Base-by-base conservation (phyloP, 345 rosid genomes). In the Eucalyptus pauciflora region DNA sequence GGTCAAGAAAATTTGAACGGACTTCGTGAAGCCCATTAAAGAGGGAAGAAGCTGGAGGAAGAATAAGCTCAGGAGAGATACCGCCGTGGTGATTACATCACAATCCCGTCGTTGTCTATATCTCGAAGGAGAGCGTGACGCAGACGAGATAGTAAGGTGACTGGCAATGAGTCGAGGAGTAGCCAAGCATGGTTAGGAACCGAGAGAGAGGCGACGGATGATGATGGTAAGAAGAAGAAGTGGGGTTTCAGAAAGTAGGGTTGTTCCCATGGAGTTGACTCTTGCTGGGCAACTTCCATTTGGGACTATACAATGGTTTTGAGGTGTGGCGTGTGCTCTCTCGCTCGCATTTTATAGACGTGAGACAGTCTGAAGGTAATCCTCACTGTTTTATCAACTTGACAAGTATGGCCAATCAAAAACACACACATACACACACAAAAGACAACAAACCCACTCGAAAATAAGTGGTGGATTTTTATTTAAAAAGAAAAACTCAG, bases 21-120 rank as follows among this genome's bases (percentile, higher is more conserved):
- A 7, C 45, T 83, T 51, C 56, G n/a, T 69, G 79, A 60, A 87
- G 71, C 86, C 62, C 50, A 33, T 81, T 76, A 20, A 89, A 71
- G 41, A 20, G 24, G 18, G 37, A 27, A 87, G 14, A 29, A 50
- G n/a, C 43, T 1, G 10, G 88, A 85, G 88, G 91, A 92, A 90
- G 92, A 88, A 91, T 86, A 94, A 95, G 97, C 97, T 95, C 97
- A 94, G 95, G 96, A 95, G 97, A 93, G 95, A 95, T 93, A 93
- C 31, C 88, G 91, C 94, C 96, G 37, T 1, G 56, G 7, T n/a
- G 18, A 69, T 50, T 33, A 62, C 20, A 69, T 49, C n/a, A n/a
- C 43, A 9, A 25, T 48, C 41, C 5, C 50, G 5, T 3, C 22
- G 5, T 11, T 16, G 27, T 18, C 87, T 31, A 54, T 15, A n/a